Evolutionary conservation across 2,329 filamentous ascomycete genomes (phyloP), one percentile per base, ranked within the genome.

Genomic region (Trichoderma sp.): DNA sequence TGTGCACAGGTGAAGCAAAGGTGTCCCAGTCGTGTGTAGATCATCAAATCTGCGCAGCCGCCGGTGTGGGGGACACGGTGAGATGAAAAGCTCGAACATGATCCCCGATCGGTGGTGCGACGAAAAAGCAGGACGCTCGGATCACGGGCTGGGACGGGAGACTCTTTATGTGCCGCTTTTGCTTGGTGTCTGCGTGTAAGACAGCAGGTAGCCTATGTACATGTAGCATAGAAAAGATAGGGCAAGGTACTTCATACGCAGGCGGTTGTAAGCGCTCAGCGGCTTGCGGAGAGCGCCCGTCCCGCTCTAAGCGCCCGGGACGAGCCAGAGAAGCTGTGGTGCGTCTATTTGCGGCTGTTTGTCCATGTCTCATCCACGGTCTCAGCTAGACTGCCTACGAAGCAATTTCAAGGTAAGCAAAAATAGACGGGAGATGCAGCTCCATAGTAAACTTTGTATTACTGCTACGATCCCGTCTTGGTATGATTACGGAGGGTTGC

Each of bases 1-100:
- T 39, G 34, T 39, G 12, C 12, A 14, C 34, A 39, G 12, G 34
- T 39, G 34, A 39, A 34, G 34, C 12, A 39, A 14, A 9, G 12
- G 34, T 39, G 34, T 39, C 12, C 12, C 34, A 39, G 34, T 24
- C 21, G 2, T 24, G 21, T 24, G 21, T 24, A 24, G 21, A 24
- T 24, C 21, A 24, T 24, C 58, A 50, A 65, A 66, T 63, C 47
- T 66, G 54, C 66, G 66, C 52, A 67, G 63, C 66, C 63, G 66
- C 66, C 47, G 55, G 48, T 41, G 56, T 61, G 50, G 63, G 66
- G 51, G 19, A 41, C 17, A 54, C 51, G 30, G 51, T 39, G 39
- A 55, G 19, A 55, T 43, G 19, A 24, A 24, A 24, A 24, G 15
- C 5, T 19, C 17, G 12, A 17, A 19, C n/a, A 52, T 30, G 15